Evolutionary conservation across 169 alveolate species (phyloP).

Genomic region (Plasmodium vinckei): DNA sequence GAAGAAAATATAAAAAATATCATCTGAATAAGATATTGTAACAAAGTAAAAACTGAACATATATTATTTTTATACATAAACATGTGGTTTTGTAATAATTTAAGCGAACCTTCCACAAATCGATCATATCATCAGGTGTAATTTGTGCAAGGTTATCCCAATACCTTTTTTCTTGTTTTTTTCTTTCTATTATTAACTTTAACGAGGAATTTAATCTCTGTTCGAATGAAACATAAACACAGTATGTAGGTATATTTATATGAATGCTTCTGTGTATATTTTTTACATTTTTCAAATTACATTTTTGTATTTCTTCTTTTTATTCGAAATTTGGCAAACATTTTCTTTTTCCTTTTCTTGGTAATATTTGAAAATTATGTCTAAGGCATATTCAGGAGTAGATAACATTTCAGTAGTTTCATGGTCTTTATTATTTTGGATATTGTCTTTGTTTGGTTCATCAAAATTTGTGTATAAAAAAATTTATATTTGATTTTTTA

Average conservation of each 20-base stretch:
- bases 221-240: not conserved
- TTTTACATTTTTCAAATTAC: constrained; percentile 9
- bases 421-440: constrained; percentile 10
- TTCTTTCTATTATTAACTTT: constrained; percentile 57
- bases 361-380: constrained; percentile 53
- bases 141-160: constrained; percentile 44
- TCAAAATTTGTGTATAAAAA: not conserved
- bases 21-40: not conserved
- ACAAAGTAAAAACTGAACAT: not conserved
- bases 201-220: constrained; percentile 53
- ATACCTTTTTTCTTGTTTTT: constrained; percentile 61
- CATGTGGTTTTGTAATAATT: not conserved
- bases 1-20: not conserved
- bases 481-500: too few relatives aligned
- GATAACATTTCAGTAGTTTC: constrained; percentile 13
- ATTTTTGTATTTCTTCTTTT: constrained; percentile 61
- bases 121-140: constrained; percentile 63
- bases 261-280: not conserved
- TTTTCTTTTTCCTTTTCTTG: constrained; percentile 73
- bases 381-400: constrained; percentile 40
- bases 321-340: constrained; percentile 30
- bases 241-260: not conserved
- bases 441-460: constrained; percentile 15
- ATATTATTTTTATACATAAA: too few relatives aligned
- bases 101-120: constrained; percentile 57